Evolutionary conservation across 345 rosid genomes (phyloP).

Genomic region (Lumnitzera littorea): DNA sequence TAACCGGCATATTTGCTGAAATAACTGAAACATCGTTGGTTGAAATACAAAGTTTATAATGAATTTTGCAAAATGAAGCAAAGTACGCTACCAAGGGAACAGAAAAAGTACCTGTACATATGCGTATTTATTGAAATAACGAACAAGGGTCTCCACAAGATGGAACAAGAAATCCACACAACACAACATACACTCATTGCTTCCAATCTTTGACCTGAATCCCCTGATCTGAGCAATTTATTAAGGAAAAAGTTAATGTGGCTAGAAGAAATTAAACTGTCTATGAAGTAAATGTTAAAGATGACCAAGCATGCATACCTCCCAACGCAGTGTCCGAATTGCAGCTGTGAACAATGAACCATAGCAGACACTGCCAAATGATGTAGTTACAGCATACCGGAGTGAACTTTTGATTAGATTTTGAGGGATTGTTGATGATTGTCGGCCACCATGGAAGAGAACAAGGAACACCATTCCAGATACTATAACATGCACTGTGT

Average conservation of each 20-base stretch:
- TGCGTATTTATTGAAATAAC: slow-evolving; percentile 94
- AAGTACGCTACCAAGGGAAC: not conserved
- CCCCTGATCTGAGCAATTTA: slow-evolving; percentile 71
- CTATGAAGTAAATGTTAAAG: not conserved
- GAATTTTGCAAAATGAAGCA: too few species aligned
- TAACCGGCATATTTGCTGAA: too few species aligned
- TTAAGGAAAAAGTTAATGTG: not conserved
- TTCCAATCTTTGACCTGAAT: slow-evolving; percentile 86
- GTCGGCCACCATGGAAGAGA: slow-evolving; percentile 75
- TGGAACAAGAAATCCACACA: slow-evolving; percentile 87
- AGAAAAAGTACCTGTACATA: slow-evolving; percentile 69
- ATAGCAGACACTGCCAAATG: slow-evolving; percentile 94
- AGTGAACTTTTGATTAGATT: slow-evolving; percentile 60
- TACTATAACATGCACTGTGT: slow-evolving; percentile 91
- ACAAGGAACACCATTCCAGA: slow-evolving; percentile 92
- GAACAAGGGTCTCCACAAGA: slow-evolving; percentile 95
- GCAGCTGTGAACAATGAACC: slow-evolving; percentile 98
- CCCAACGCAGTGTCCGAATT: slow-evolving; percentile 91
- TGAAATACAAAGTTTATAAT: too few species aligned
- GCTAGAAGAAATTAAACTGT: not conserved
- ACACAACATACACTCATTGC: slow-evolving; percentile 92
- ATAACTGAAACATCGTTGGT: too few species aligned
- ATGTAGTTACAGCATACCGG: slow-evolving; percentile 79
- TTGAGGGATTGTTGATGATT: slow-evolving; percentile 69
- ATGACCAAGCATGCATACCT: slow-evolving; percentile 33